A percentile compares a stretch with the other conserved stretches of the same genome.
Conservation (phyloP, 148 eudicot species). For the Vaccinium macrocarpon region DNA sequence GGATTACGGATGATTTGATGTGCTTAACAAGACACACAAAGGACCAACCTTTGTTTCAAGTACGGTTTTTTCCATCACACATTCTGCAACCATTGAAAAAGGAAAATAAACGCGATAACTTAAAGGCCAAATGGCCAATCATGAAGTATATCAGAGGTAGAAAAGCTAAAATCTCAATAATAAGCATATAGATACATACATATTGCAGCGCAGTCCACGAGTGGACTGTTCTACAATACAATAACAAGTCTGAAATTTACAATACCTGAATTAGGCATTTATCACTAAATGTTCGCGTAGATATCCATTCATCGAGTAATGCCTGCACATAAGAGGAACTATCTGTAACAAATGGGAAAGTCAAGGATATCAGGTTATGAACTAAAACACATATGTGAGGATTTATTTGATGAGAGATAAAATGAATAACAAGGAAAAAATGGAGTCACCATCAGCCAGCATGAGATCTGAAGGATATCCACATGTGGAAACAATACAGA, state of each 20-base stretch:
- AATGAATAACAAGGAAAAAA: background rate
- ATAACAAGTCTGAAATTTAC: background rate
- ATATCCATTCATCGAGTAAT: conserved; percentile 94
- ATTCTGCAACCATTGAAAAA: background rate
- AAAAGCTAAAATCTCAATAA: background rate
- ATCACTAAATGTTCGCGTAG: conserved; percentile 75
- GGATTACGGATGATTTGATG: background rate
- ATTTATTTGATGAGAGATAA: background rate
- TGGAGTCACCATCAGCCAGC: background rate
- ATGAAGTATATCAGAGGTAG: background rate
- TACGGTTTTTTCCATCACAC: background rate
- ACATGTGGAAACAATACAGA: background rate
- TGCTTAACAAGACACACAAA: background rate
- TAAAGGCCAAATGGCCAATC: background rate
- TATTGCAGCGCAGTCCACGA: background rate
- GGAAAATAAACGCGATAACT: background rate
- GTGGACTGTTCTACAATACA: conserved; percentile 5
- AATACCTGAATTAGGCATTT: conserved; percentile 59
- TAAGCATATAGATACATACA: background rate
- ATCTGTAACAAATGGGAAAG: background rate
- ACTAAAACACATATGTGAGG: background rate
- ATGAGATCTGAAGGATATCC: conserved; percentile 8
- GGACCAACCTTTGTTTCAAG: conserved; percentile 7
- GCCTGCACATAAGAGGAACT: conserved; percentile 49
- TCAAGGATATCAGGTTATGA: background rate